Evolutionary conservation across 2,329 filamentous ascomycete species (phyloP).

Genomic region (Microcyclospora pomicola): DNA sequence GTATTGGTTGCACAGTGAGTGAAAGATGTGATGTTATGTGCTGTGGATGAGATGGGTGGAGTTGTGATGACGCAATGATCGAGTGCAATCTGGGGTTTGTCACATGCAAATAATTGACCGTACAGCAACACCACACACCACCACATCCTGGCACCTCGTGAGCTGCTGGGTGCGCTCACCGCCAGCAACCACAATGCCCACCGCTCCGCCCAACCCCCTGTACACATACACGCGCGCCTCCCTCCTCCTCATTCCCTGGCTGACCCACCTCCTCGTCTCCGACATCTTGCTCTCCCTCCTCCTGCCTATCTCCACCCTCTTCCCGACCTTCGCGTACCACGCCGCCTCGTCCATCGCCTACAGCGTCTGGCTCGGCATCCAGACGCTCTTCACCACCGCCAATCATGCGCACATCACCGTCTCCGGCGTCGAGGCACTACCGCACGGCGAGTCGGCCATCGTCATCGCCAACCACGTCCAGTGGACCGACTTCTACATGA

Average conservation of each 20-base stretch:
- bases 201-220: too few relatives aligned
- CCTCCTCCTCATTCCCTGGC: slow-evolving; percentile 33
- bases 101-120: too few relatives aligned
- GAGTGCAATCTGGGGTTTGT: too few relatives aligned
- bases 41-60: too few relatives aligned
- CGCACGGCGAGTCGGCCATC: slow-evolving; percentile 43
- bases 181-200: too few relatives aligned
- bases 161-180: too few relatives aligned
- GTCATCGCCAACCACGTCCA: slow-evolving; percentile 47
- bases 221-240: slow-evolving; percentile 8
- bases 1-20: too few relatives aligned
- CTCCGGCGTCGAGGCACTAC: slow-evolving; percentile 38
- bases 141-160: too few relatives aligned
- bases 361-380: slow-evolving; percentile 44
- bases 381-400: slow-evolving; percentile 40
- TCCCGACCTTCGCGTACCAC: slow-evolving; percentile 39
- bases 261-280: slow-evolving; percentile 37
- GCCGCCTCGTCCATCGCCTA: slow-evolving; percentile 41
- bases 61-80: too few relatives aligned
- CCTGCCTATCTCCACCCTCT: slow-evolving; percentile 19
- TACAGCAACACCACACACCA: too few relatives aligned
- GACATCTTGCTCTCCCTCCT: slow-evolving; percentile 32
- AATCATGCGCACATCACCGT: slow-evolving; percentile 42
- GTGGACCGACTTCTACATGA: slow-evolving; percentile 52
- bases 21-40: too few relatives aligned